phyloP scores from a whole-genome alignment of 2,329 filamentous ascomycete species.

The Paecilomyces dactylethromorphus region DNA sequence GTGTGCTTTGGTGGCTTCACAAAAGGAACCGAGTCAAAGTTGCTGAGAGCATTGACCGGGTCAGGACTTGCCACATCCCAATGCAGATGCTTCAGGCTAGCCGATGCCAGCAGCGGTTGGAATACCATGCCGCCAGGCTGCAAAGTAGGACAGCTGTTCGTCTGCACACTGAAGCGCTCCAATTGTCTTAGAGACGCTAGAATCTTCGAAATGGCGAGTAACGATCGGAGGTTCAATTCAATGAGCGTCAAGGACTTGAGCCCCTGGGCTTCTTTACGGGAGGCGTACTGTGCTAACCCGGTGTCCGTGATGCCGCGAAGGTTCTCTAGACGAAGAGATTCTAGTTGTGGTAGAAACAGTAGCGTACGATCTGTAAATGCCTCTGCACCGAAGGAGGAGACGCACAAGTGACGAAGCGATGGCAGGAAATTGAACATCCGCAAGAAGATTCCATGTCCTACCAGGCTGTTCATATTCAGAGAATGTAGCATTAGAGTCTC shows the following conservation, averaged over 20 bases:
- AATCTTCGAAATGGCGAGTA: constrained; percentile 48
- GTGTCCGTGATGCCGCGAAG: constrained; percentile 51
- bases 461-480: constrained; percentile 32
- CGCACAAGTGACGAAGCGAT: constrained; percentile 45
- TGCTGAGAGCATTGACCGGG: constrained; percentile 27
- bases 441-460: constrained; percentile 51
- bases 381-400: constrained; percentile 47
- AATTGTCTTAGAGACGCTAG: constrained; percentile 42
- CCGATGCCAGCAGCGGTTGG: constrained; percentile 44
- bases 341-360: constrained; percentile 45
- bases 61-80: constrained; percentile 47
- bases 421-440: constrained; percentile 49
- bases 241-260: constrained; percentile 46
- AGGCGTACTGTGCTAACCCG: constrained; percentile 47
- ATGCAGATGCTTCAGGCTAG: constrained; percentile 47
- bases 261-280: constrained; percentile 37
- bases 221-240: constrained; percentile 46
- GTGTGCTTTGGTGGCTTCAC: constrained; percentile 23
- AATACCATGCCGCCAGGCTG: constrained; percentile 37
- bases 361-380: constrained; percentile 52
- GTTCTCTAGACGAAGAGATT: constrained; percentile 50
- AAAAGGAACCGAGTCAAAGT: constrained; percentile 32
- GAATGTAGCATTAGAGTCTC: constrained; percentile 50
- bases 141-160: constrained; percentile 40
- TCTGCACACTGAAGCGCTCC: constrained; percentile 47